These are phyloP conservation scores for Plasmodium knowlesi DNA, from an alignment of 169 alveolate genomes.

Conservation along the genomic window DNA sequence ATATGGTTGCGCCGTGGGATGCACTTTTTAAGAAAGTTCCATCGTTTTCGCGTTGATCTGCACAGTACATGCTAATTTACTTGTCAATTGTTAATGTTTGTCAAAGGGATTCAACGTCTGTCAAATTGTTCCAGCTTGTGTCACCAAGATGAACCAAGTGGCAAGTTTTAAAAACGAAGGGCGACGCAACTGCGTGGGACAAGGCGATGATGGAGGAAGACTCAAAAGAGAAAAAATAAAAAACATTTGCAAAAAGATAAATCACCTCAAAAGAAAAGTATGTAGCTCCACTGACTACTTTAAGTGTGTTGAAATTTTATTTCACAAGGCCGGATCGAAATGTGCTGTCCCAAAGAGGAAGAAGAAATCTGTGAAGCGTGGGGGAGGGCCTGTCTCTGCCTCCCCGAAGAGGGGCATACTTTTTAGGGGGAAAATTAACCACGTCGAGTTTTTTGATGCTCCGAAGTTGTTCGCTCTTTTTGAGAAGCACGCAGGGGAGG, in stretches of 20 bases:
- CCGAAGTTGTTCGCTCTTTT: conserved; percentile 19
- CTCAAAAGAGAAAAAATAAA: conserved; percentile 41
- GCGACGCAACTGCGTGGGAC: neutral
- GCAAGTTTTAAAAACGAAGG: neutral
- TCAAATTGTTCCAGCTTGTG: neutral
- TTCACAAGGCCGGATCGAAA: conserved; percentile 34
- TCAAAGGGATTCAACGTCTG: neutral
- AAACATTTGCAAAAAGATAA: conserved; percentile 33
- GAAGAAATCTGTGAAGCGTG: neutral
- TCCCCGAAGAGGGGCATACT: conserved; percentile 1
- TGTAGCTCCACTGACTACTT: conserved; percentile 23
- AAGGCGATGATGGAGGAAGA: neutral
- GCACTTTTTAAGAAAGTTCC: neutral
- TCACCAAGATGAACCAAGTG: conserved; percentile 1
- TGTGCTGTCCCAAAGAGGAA: conserved; percentile 21
- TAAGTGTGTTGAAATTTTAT: conserved; percentile 52
- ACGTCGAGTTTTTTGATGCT: conserved; percentile 19
- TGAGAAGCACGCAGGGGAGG: conserved; percentile 14
- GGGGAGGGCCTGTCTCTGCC: neutral
- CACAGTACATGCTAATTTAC: neutral
- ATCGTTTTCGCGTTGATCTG: neutral
- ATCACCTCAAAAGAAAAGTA: conserved; percentile 6
- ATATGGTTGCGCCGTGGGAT: neutral
- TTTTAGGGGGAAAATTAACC: conserved; percentile 23
- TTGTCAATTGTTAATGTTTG: neutral